Conservation (phyloP, 2,329 filamentous ascomycete species). For the Colletotrichum melonis region DNA sequence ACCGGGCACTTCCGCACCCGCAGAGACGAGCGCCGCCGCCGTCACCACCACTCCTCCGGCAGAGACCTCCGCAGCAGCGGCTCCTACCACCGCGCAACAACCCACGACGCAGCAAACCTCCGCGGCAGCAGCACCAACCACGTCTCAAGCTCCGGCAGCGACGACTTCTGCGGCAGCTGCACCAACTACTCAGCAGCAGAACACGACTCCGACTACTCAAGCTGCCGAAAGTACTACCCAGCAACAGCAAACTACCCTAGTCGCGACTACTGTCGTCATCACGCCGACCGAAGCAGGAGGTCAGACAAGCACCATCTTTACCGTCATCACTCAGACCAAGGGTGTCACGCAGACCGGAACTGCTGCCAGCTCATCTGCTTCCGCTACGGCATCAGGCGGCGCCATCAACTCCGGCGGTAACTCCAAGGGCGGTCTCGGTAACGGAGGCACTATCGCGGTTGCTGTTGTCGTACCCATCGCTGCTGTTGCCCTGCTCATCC, state of each 20-base stretch:
- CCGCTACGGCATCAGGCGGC: conserved; percentile 43
- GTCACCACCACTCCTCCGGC: conserved; percentile 24
- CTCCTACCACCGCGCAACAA: conserved; percentile 33
- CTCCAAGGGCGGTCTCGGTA: conserved; percentile 61
- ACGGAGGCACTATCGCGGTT: conserved; percentile 83
- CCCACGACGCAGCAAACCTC: conserved; percentile 28
- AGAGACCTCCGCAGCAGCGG: conserved; percentile 19
- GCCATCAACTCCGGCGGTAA: conserved; percentile 43
- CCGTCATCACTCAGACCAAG: conserved; percentile 39
- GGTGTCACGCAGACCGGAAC: background rate
- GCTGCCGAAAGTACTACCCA: background rate
- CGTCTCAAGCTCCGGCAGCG: conserved; percentile 23
- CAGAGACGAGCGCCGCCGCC: conserved; percentile 10
- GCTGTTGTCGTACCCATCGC: conserved; percentile 95
- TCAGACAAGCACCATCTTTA: conserved; percentile 39
- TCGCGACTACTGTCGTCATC: conserved; percentile 18
- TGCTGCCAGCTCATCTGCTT: conserved; percentile 40
- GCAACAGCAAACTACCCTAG: conserved; percentile 2
- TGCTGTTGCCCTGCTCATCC: conserved; percentile 82
- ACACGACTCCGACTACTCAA: conserved; percentile 4
- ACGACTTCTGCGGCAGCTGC: conserved; percentile 29
- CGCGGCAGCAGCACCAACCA: conserved; percentile 35
- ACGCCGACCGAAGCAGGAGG: conserved; percentile 33
- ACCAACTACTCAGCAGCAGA: conserved; percentile 13
- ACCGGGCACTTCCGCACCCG: conserved; percentile 11